Conservation (phyloP, 257 asterid species). For the Jasminum sambac region DNA sequence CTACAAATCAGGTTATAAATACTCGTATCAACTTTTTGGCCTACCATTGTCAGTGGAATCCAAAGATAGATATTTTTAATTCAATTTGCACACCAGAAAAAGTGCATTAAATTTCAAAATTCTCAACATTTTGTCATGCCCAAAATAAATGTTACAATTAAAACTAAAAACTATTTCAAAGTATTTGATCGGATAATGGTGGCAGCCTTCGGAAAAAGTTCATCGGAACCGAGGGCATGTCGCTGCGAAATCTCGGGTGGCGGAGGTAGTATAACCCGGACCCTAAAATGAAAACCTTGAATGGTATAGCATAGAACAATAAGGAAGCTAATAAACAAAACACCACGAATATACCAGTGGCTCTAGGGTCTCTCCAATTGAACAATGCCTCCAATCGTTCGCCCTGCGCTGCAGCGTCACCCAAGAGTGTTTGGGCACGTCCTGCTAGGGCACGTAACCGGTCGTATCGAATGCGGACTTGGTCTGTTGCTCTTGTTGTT, state of each 20-base stretch:
- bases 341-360: conserved; percentile 70
- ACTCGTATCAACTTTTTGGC: conserved; percentile 3
- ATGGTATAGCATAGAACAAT: conserved; percentile 65
- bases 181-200: conserved; percentile 74
- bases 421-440: conserved; percentile 77
- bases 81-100: conserved; percentile 44
- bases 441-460: conserved; percentile 80
- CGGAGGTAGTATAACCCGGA: conserved; percentile 73
- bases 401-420: conserved; percentile 87
- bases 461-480: conserved; percentile 61
- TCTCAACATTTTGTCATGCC: neutral
- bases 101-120: conserved; percentile 37
- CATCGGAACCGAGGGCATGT: conserved; percentile 80
- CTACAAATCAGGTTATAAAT: neutral
- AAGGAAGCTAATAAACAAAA: conserved; percentile 65
- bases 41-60: neutral
- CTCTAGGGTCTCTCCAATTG: conserved; percentile 89
- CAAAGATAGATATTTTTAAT: conserved; percentile 21
- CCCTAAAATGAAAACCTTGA: conserved; percentile 62
- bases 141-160: neutral
- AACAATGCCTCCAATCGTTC: conserved; percentile 86
- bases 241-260: conserved; percentile 81
- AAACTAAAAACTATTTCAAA: conserved; percentile 33
- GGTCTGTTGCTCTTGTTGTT: conserved; percentile 53
- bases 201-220: conserved; percentile 88